Base-by-base conservation (phyloP, 2,329 filamentous ascomycete species). In the Onygena corvina region DNA sequence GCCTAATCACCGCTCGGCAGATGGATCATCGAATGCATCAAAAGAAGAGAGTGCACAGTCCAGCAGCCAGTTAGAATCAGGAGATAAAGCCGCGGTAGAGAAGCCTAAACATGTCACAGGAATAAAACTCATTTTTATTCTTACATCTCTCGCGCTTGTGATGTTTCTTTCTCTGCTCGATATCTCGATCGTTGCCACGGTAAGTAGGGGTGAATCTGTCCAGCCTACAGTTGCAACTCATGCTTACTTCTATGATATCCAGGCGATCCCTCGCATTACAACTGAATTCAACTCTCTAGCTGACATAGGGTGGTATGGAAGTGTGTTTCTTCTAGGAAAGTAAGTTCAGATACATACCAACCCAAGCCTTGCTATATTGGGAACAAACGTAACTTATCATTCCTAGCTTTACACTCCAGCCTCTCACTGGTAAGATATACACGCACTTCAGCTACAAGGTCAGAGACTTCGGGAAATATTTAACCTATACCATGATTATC, bases 291-390 rank as follows among this genome's bases (percentile, higher is more conserved):
- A 59, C 46, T 58, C 57, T 3, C 47, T 59, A 21, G 47, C 50
- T 14, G 59, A 60, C 4, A 49, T 60, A 5, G 58, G 58, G 20
- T 60, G 58, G 57, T 60, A 60, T 50, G 56, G 55, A 1, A 53
- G 58, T 9, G 53, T 55, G 31, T 59, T 54, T 30, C 16, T 9
- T 3, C 27, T 31, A 21, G 14, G 18, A 55, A 29, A 29, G 27
- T 29, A 11, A 29, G 27, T 29, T 29, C 11, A 5, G 11, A 29
- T 29, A 11, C 27, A n/a, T n/a, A n/a, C n/a, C n/a, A n/a, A n/a
- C n/a, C n/a, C n/a, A n/a, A n/a, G n/a, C n/a, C n/a, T n/a, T n/a
- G n/a, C n/a, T n/a, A n/a, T n/a, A n/a, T n/a, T n/a, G n/a, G n/a
- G n/a, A n/a, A n/a, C n/a, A n/a, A n/a, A n/a, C n/a, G n/a, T n/a